These are phyloP conservation scores for Psilocybe mexicana DNA, from an alignment of 1,284 basidiomycete genomes.

Conservation along the genomic window DNA sequence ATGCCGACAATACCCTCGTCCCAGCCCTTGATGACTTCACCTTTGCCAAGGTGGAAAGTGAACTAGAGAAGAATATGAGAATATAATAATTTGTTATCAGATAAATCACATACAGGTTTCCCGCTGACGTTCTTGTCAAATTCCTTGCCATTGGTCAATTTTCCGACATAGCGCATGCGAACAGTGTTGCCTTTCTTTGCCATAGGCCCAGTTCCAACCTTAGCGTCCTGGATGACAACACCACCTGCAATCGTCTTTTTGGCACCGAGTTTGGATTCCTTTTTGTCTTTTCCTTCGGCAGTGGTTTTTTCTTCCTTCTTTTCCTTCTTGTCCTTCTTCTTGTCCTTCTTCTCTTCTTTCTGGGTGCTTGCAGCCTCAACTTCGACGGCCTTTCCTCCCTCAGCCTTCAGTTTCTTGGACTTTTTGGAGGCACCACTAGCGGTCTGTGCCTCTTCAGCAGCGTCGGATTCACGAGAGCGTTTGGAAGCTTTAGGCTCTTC, in stretches of 20 bases:
- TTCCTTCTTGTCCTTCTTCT: conserved; percentile 38
- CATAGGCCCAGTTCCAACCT: conserved; percentile 76
- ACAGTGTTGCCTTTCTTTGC: conserved; percentile 88
- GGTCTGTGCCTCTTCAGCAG: conserved; percentile 35
- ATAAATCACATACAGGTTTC: conserved; percentile 62
- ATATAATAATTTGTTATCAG: not conserved
- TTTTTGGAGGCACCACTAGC: conserved; percentile 59
- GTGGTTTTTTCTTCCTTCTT: conserved; percentile 35
- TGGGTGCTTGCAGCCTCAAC: conserved; percentile 34
- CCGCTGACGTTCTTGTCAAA: conserved; percentile 92
- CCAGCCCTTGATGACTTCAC: conserved; percentile 96
- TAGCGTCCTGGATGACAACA: conserved; percentile 78
- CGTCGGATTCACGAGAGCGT: conserved; percentile 60
- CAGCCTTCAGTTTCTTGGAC: conserved; percentile 78
- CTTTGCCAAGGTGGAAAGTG: conserved; percentile 82
- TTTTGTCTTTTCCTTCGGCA: conserved; percentile 36
- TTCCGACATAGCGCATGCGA: conserved; percentile 89
- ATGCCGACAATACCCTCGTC: conserved; percentile 91
- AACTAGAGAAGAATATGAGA: conserved; percentile 51
- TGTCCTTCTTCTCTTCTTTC: conserved; percentile 41
- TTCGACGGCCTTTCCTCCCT: conserved; percentile 54
- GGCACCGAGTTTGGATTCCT: conserved; percentile 40
- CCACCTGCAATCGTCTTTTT: conserved; percentile 66
- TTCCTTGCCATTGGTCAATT: conserved; percentile 80
- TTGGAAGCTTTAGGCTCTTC: conserved; percentile 49